Conservation (phyloP, 257 asterid species). For the Rhazya stricta region DNA sequence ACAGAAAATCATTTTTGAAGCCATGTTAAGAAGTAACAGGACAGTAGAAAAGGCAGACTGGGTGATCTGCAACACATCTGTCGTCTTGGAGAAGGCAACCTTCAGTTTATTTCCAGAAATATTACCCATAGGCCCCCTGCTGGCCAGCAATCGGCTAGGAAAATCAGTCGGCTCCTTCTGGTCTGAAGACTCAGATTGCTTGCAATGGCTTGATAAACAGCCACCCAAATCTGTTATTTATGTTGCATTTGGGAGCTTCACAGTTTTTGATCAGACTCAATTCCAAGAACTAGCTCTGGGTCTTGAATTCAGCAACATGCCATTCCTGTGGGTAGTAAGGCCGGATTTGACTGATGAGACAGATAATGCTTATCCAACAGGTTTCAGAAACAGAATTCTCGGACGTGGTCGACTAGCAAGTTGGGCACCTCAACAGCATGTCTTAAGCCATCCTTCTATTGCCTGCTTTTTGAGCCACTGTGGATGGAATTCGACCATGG, state of each 20-base stretch:
- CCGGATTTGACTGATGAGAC: slow-evolving; percentile 15
- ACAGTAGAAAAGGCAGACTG: slow-evolving; percentile 24
- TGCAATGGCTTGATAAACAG: slow-evolving; percentile 54
- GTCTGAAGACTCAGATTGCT: slow-evolving; percentile 37
- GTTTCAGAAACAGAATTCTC: slow-evolving; percentile 34
- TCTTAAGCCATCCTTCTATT: slow-evolving; percentile 43
- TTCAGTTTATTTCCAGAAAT: slow-evolving; percentile 23
- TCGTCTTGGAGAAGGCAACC: slow-evolving; percentile 44
- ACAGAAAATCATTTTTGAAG: slow-evolving; percentile 26
- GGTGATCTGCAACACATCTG: slow-evolving; percentile 46
- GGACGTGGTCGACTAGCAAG: slow-evolving; percentile 27
- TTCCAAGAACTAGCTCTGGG: slow-evolving; percentile 51
- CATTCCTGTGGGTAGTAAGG: slow-evolving; percentile 55
- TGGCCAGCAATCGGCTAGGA: slow-evolving; percentile 44
- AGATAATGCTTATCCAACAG: slow-evolving; percentile 31
- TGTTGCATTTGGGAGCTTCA: slow-evolving; percentile 56
- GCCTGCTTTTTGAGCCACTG: slow-evolving; percentile 58
- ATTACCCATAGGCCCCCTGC: slow-evolving; percentile 46
- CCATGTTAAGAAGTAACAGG: slow-evolving; percentile 2
- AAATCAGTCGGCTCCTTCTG: slow-evolving; percentile 44
- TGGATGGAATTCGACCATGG: slow-evolving; percentile 59
- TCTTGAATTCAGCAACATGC: slow-evolving; percentile 40
- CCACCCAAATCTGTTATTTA: slow-evolving; percentile 37
- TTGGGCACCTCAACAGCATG: slow-evolving; percentile 57
- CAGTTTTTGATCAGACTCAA: slow-evolving; percentile 37